Conservation (phyloP, 345 rosid genomes). For the Salix udensis region DNA sequence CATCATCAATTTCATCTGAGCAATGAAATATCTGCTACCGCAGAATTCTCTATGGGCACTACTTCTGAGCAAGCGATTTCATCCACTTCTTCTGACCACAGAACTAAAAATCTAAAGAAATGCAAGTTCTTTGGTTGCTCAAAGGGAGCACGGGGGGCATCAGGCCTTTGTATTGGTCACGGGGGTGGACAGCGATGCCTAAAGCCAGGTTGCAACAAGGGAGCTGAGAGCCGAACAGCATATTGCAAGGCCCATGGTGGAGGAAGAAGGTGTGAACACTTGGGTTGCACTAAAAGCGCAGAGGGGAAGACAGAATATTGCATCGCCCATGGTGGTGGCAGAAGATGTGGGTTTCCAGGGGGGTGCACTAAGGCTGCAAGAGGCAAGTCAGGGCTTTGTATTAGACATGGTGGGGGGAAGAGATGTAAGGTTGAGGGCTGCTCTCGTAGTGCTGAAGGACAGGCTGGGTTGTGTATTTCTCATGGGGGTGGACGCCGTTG, state of each 20-base stretch:
- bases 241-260: conserved; percentile 96
- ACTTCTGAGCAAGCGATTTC: conserved; percentile 55
- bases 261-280: conserved; percentile 81
- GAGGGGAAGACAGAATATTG: conserved; percentile 90
- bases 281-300: conserved; percentile 95
- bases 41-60: conserved; percentile 50
- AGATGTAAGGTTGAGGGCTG: conserved; percentile 80
- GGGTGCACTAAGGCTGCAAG: conserved; percentile 90
- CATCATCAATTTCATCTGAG: conserved; percentile 37
- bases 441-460: conserved; percentile 91
- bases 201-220: conserved; percentile 78
- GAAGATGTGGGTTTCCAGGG: conserved; percentile 61
- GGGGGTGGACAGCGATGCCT: conserved; percentile 98
- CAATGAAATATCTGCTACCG: conserved; percentile 47
- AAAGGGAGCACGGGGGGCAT: conserved; percentile 91
- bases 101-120: conserved; percentile 50
- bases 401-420: conserved; percentile 93
- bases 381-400: conserved; percentile 92
- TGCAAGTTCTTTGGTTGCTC: conserved; percentile 73
- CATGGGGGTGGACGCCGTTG: conserved; percentile 98
- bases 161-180: conserved; percentile 90
- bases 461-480: conserved; percentile 88
- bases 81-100: conserved; percentile 48
- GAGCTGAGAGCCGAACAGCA: conserved; percentile 92
- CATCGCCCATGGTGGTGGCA: conserved; percentile 95